These are phyloP conservation scores for Eudorina sp. DNA, from an alignment of 139 green algal genomes.

Conservation along the genomic window DNA sequence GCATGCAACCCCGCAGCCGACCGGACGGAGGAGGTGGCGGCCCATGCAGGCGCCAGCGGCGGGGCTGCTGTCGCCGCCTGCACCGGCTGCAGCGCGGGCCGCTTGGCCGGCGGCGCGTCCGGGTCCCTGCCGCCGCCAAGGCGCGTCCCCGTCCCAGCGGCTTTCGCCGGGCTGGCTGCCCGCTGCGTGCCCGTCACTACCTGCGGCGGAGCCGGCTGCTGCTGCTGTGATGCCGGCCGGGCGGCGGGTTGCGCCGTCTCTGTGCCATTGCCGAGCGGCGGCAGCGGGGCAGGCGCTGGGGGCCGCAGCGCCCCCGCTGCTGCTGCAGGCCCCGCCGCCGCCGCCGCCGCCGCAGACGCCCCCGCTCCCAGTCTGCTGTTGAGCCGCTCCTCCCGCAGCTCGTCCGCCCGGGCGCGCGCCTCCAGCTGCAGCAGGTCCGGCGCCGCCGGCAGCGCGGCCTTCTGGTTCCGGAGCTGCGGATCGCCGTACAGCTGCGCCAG, in stretches of 20 bases:
- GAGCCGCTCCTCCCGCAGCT: conserved; percentile 22
- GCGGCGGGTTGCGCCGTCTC: no score
- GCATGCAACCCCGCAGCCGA: neutral
- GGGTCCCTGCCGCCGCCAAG: neutral
- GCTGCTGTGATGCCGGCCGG: neutral
- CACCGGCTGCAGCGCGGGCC: neutral
- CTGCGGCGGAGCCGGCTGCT: neutral
- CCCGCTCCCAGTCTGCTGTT: neutral
- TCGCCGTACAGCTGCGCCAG: conserved; percentile 76
- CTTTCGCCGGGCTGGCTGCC: neutral
- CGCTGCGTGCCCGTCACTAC: neutral
- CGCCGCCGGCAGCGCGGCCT: conserved; percentile 48
- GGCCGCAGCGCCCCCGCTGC: neutral
- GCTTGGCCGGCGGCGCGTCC: conserved; percentile 32
- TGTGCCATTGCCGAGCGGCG: neutral
- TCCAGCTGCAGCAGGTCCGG: conserved; percentile 59
- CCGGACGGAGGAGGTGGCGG: no score
- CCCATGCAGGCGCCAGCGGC: neutral
- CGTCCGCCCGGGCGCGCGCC: conserved; percentile 5
- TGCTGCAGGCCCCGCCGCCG: neutral
- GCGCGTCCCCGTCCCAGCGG: no score
- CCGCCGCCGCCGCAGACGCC: neutral
- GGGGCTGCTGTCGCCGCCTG: neutral
- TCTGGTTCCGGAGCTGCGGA: conserved; percentile 5
- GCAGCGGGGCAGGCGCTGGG: neutral